Conservation (phyloP, 177 flowering plant genomes). For the Telopea speciosissima region DNA sequence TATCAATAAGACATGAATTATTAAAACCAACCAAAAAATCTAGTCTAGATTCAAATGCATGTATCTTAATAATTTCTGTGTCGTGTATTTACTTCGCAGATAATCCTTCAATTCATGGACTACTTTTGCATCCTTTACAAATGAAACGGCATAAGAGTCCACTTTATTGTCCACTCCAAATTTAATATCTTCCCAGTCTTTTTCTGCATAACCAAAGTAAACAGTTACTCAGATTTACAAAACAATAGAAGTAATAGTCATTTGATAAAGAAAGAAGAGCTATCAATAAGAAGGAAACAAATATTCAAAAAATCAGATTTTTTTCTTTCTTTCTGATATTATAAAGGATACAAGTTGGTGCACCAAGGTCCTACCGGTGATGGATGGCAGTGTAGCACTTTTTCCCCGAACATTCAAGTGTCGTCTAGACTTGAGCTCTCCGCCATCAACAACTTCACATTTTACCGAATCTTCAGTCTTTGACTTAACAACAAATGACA, state of each 20-base stretch:
- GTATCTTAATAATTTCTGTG: not conserved
- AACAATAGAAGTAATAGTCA: not conserved
- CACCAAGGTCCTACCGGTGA: constrained; percentile 50
- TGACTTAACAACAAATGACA: constrained; percentile 86
- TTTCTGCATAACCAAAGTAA: constrained; percentile 48
- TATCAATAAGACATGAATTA: not conserved
- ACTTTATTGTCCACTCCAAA: constrained; percentile 94
- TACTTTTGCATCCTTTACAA: constrained; percentile 93
- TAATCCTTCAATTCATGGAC: constrained; percentile 91
- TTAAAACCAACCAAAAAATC: not conserved
- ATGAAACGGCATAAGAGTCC: constrained; percentile 95
- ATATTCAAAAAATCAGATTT: not conserved
- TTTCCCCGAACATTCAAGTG: constrained; percentile 97
- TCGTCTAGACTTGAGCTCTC: constrained; percentile 91
- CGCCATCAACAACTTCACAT: constrained; percentile 98
- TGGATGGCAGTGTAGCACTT: constrained; percentile 92
- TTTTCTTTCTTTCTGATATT: not conserved
- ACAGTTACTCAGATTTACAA: constrained; percentile 7
- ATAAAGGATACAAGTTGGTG: not conserved
- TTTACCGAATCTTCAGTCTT: constrained; percentile 88
- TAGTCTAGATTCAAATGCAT: not conserved
- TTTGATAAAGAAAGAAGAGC: constrained; percentile 4
- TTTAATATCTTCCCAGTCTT: constrained; percentile 95
- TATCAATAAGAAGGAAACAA: not conserved
- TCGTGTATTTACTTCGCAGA: constrained; percentile 46